Percentiles rank a stretch among this genome's conserved stretches.
phyloP scores from a whole-genome alignment of 768 basidiomycete species.

The Tephrocybe sp. region DNA sequence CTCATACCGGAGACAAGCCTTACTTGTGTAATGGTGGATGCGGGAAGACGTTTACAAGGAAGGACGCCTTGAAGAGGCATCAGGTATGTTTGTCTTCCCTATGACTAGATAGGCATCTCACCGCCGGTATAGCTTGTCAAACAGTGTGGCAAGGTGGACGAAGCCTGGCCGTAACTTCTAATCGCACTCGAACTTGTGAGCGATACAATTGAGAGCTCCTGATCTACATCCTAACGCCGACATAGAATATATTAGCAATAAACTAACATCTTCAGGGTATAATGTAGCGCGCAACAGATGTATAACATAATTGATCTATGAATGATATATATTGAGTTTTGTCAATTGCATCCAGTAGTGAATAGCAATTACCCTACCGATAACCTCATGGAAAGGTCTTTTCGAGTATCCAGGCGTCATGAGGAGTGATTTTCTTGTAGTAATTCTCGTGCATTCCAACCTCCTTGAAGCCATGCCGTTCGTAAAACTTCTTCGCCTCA shows the following conservation, averaged over 20 bases:
- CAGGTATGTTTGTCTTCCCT: conserved; percentile 48
- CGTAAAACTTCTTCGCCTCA: conserved; percentile 79
- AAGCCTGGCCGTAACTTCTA: conserved; percentile 31
- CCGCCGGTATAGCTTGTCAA: conserved; percentile 60
- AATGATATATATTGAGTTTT: not conserved
- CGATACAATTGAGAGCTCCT: not conserved
- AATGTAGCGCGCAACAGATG: conserved; percentile 12
- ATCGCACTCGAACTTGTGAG: conserved; percentile 4
- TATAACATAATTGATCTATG: conserved; percentile 6
- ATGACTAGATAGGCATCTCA: conserved; percentile 11
- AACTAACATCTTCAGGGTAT: conserved; percentile 11
- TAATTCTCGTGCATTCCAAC: conserved; percentile 66
- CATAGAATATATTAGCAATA: conserved; percentile 12
- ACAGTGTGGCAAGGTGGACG: conserved; percentile 72
- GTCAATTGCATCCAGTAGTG: not conserved
- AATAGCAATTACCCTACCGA: not conserved
- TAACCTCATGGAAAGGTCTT: conserved; percentile 37
- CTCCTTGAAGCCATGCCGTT: conserved; percentile 77
- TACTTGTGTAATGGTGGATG: conserved; percentile 82
- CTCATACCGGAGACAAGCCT: conserved; percentile 83
- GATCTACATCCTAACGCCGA: conserved; percentile 3
- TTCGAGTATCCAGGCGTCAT: conserved; percentile 87
- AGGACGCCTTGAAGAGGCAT: conserved; percentile 84
- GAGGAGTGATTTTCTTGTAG: conserved; percentile 87
- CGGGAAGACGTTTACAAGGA: conserved; percentile 84